Base-by-base conservation (phyloP, 2,329 filamentous ascomycete genomes). In the Ophiostoma himal-ulmi region DNA sequence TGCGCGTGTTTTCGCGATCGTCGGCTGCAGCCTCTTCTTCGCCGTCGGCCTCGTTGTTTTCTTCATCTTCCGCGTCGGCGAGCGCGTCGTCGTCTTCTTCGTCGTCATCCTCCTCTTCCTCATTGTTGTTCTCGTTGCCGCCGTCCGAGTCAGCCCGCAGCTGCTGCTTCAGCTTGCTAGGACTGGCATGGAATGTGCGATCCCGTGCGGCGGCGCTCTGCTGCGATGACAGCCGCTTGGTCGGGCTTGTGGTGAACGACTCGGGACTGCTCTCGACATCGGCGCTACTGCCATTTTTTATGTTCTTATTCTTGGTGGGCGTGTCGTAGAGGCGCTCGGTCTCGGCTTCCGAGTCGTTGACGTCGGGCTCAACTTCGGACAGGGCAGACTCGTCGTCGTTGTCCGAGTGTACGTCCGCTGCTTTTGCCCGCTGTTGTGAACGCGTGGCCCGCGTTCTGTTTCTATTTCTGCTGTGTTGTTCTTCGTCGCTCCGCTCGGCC, bases 301-400 rank as follows among this genome's bases (percentile, higher is more conserved):
- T 73, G 65, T 73, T 74, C 84, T 76, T 78, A 17, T 76, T 75
- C 72, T 84, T 91, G 73, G 88, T 87, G 22, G 94, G 93, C n/a
- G 93, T 96, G 77, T 91, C 89, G 77, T 95, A 95, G 72, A 99
- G 85, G 71, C 95, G 89, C 81, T 97, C 94, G 1, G 94, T 98
- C 81, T 97, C 94, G 44, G 94, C 94, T 80, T 98, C 94, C 3
- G 94, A 90, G 78, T 87, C 87, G 76, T 88, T 86, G 75, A 81
- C 57, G 62, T 83, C 73, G 13, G 72, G 70, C 71, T 82, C 81
- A 70, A 83, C 80, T 72, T 88, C 85, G 20, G 88, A 87, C 71
- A 87, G 83, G 73, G 85, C 79, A 69, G 78, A 79, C 67, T 79
- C 78, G 44, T 77, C 77, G 69, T 79, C 80, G 69, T 78, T 77